Conservation (phyloP, 139 green algal genomes). For the Asterochloris erici region DNA sequence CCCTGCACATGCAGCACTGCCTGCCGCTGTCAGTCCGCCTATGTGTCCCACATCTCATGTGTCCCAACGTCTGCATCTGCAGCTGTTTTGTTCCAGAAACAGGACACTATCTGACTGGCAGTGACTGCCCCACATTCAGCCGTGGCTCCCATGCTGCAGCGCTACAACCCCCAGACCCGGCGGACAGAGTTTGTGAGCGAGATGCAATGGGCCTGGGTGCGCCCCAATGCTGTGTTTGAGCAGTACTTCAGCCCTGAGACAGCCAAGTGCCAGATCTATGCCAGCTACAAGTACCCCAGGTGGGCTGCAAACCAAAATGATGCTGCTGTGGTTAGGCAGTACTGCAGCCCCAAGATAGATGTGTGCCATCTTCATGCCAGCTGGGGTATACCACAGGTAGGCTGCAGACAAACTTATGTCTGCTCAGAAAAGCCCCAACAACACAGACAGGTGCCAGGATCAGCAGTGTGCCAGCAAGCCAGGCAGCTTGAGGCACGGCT, state of each 20-base stretch:
- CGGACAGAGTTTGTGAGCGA: not conserved
- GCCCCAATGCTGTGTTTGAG: constrained; percentile 5
- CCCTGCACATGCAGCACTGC: too few relatives aligned
- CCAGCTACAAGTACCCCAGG: constrained; percentile 3
- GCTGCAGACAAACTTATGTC: not conserved
- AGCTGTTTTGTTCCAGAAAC: too few relatives aligned
- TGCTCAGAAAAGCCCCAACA: too few relatives aligned
- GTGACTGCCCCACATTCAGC: too few relatives aligned
- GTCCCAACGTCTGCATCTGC: too few relatives aligned
- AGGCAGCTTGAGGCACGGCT: too few relatives aligned
- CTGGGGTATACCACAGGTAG: not conserved
- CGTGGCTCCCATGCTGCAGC: too few relatives aligned
- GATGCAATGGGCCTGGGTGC: constrained; percentile 5
- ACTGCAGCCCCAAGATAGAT: not conserved
- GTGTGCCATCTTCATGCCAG: not conserved
- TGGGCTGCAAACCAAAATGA: not conserved
- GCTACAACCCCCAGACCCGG: constrained; percentile 3
- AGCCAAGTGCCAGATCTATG: not conserved
- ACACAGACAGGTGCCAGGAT: too few relatives aligned
- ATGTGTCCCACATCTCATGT: too few relatives aligned
- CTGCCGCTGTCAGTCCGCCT: too few relatives aligned
- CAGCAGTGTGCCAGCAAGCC: too few relatives aligned
- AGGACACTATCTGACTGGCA: too few relatives aligned
- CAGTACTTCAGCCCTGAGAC: constrained; percentile 15
- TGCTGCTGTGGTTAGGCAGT: not conserved